A percentile compares a stretch with the other conserved stretches of the same genome.
Conservation (phyloP, 1,284 basidiomycete genomes). For the Rhodotorula glutinis region DNA sequence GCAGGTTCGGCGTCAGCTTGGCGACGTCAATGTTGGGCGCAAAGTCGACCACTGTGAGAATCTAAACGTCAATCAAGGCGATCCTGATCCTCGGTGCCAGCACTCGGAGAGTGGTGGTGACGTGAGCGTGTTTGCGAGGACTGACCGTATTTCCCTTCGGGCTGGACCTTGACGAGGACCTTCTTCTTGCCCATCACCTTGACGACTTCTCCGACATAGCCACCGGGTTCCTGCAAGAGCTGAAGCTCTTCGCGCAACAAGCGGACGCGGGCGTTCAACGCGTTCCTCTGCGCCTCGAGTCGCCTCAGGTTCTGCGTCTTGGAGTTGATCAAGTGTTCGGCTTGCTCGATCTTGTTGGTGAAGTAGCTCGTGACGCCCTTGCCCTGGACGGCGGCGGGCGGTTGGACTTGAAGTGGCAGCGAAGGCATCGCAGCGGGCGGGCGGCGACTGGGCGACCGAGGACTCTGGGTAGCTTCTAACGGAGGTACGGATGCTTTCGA, state of each 20-base stretch:
- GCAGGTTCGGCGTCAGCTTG: slow-evolving; percentile 77
- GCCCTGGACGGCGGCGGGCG: slow-evolving; percentile 2
- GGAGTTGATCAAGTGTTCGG: slow-evolving; percentile 88
- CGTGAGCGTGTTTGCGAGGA: slow-evolving; percentile 6
- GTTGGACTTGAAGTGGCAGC: slow-evolving; percentile 7
- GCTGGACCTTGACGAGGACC: slow-evolving; percentile 96
- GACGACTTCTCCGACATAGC: slow-evolving; percentile 95
- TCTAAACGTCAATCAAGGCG: background rate
- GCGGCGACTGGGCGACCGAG: too few species aligned
- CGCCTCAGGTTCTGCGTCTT: slow-evolving; percentile 95
- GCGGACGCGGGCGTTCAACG: slow-evolving; percentile 88
- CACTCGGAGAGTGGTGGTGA: background rate
- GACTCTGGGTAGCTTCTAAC: background rate
- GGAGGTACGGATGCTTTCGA: background rate
- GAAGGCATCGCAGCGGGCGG: slow-evolving; percentile 26
- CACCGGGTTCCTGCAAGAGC: slow-evolving; percentile 90
- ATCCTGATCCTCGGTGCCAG: background rate
- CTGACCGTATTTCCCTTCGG: slow-evolving; percentile 95
- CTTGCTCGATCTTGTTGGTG: slow-evolving; percentile 89
- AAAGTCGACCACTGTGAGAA: slow-evolving; percentile 77
- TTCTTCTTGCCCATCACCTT: slow-evolving; percentile 99
- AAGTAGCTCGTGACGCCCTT: slow-evolving; percentile 62
- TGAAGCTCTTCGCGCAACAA: slow-evolving; percentile 90
- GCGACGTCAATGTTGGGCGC: slow-evolving; percentile 82
- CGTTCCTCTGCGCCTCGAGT: slow-evolving; percentile 93